These are phyloP conservation scores for Torulaspora pretoriensis DNA, from an alignment of 1,139 yeast species.

Conservation along the genomic window DNA sequence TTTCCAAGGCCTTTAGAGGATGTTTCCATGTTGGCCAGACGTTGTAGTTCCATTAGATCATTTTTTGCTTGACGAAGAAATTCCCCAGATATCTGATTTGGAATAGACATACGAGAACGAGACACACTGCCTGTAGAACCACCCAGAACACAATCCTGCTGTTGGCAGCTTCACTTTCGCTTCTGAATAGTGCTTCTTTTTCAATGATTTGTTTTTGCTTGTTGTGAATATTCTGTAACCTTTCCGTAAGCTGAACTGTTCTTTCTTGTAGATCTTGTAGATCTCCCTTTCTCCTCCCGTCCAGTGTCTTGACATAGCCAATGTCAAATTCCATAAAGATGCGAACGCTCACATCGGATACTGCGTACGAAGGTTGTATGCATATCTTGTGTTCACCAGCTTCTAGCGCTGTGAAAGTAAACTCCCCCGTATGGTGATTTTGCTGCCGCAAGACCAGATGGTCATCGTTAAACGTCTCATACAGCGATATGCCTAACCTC, in stretches of 20 bases:
- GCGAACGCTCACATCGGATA: slow-evolving; percentile 40
- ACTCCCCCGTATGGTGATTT: slow-evolving; percentile 50
- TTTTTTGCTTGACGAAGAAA: slow-evolving; percentile 61
- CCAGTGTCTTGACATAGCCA: slow-evolving; percentile 46
- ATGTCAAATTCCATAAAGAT: slow-evolving; percentile 48
- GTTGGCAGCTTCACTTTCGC: slow-evolving; percentile 52
- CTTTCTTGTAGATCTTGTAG: slow-evolving; percentile 42
- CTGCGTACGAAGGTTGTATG: slow-evolving; percentile 50
- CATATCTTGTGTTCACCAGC: slow-evolving; percentile 63
- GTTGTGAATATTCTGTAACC: slow-evolving; percentile 46
- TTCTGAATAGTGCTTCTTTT: slow-evolving; percentile 52
- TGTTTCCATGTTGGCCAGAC: not conserved
- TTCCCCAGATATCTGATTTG: slow-evolving; percentile 57
- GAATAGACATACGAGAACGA: slow-evolving; percentile 52
- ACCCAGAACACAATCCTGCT: slow-evolving; percentile 53
- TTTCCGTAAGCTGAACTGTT: slow-evolving; percentile 45
- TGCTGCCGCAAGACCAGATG: slow-evolving; percentile 56
- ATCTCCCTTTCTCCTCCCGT: slow-evolving; percentile 44
- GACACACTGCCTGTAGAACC: slow-evolving; percentile 45
- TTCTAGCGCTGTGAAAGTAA: slow-evolving; percentile 57
- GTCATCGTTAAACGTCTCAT: slow-evolving; percentile 54
- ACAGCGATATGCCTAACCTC: slow-evolving; percentile 44
- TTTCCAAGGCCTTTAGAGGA: not conserved
- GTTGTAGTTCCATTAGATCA: slow-evolving; percentile 37
- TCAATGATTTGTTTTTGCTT: slow-evolving; percentile 51